A percentile compares a stretch with the other conserved stretches of the same genome.
phyloP scores from a whole-genome alignment of 495 filamentous ascomycete genomes.

The Talaromyces ruber region DNA sequence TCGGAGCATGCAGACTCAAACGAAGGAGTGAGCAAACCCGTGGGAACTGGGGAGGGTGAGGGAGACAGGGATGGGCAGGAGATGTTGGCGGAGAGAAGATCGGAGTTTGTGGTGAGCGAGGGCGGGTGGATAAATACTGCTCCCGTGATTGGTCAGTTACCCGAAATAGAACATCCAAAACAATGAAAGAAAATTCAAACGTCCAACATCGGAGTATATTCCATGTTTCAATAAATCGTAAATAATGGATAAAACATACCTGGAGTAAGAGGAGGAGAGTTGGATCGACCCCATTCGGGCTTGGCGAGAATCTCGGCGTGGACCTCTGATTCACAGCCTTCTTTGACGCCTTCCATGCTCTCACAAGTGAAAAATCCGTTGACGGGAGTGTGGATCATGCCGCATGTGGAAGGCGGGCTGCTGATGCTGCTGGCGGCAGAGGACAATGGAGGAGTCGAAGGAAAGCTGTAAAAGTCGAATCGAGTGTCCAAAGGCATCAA shows the following conservation, averaged over 20 bases:
- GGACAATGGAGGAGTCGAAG: conserved; percentile 83
- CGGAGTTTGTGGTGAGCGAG: conserved; percentile 56
- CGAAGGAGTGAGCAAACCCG: conserved; percentile 49
- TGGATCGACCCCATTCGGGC: conserved; percentile 66
- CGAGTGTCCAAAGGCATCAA: conserved; percentile 76
- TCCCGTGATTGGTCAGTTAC: conserved; percentile 10
- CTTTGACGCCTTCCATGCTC: conserved; percentile 71
- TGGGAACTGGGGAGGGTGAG: conserved; percentile 53
- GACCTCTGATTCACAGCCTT: conserved; percentile 67
- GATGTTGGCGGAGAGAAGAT: conserved; percentile 59
- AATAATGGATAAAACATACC: conserved; percentile 48
- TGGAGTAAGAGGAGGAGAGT: conserved; percentile 86
- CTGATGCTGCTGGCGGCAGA: conserved; percentile 74
- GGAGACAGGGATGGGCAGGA: conserved; percentile 69
- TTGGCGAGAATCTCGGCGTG: conserved; percentile 68
- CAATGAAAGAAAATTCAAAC: neutral
- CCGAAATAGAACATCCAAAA: neutral
- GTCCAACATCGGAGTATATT: neutral
- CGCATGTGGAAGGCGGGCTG: conserved; percentile 74
- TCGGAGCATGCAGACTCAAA: conserved; percentile 37
- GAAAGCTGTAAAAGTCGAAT: conserved; percentile 68
- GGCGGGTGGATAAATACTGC: conserved; percentile 79
- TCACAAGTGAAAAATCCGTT: conserved; percentile 73
- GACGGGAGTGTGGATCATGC: conserved; percentile 72
- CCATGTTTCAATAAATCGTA: neutral